A percentile compares a stretch with the other conserved stretches of the same genome.
phyloP scores from a whole-genome alignment of 176 grass and related monocot genomes.

The Ensete ventricosum region DNA sequence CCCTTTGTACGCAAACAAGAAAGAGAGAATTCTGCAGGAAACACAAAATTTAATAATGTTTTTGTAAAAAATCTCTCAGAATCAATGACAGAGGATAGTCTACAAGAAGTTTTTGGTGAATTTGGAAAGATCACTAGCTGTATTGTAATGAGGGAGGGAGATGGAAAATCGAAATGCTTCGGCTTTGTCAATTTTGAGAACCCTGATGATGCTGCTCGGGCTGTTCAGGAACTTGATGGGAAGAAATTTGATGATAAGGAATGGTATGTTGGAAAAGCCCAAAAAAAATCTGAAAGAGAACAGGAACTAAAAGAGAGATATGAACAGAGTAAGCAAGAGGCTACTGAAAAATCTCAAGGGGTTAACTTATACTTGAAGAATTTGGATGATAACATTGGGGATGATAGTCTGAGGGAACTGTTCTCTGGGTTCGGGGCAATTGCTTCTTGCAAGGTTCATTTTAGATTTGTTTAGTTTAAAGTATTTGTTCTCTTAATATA shows the following conservation, averaged over 20 bases:
- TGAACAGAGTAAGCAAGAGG: conserved; percentile 62
- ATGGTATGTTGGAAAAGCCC: conserved; percentile 88
- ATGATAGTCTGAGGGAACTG: conserved; percentile 71
- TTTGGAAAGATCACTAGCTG: conserved; percentile 78
- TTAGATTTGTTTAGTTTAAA: background rate
- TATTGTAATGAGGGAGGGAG: conserved; percentile 75
- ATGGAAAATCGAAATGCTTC: conserved; percentile 96
- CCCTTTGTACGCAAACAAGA: conserved; percentile 85
- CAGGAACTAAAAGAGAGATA: conserved; percentile 76
- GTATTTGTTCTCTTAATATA: background rate
- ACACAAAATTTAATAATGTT: conserved; percentile 74
- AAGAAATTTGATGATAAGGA: conserved; percentile 84
- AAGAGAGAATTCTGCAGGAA: conserved; percentile 44
- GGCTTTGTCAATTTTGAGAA: conserved; percentile 97
- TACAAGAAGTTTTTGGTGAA: conserved; percentile 74
- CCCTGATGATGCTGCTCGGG: conserved; percentile 56
- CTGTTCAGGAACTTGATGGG: conserved; percentile 79
- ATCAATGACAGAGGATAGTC: conserved; percentile 58
- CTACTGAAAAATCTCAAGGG: conserved; percentile 47
- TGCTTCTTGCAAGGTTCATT: conserved; percentile 80
- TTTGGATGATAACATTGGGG: conserved; percentile 75
- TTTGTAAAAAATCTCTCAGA: conserved; percentile 93
- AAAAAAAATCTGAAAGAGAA: conserved; percentile 93
- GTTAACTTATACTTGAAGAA: conserved; percentile 95
- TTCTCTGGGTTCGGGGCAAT: conserved; percentile 65